A percentile compares a stretch with the other conserved stretches of the same genome.
phyloP scores from a whole-genome alignment of 768 basidiomycete genomes.

The Melanogaster broomeanus region DNA sequence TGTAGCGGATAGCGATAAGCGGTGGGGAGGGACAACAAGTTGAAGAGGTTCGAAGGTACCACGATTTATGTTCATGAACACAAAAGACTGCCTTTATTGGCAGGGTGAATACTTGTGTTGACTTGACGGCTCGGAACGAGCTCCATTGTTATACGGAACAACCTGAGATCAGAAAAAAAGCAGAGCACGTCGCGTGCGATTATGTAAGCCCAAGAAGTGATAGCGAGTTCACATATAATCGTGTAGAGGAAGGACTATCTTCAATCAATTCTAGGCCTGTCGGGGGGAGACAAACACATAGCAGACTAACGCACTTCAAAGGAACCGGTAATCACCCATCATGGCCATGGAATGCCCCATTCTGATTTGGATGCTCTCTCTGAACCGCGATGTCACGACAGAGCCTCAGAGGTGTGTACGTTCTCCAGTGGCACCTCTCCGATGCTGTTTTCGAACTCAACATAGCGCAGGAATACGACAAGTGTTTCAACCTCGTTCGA shows the following conservation, averaged over 20 bases:
- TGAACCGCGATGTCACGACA: conserved; percentile 71
- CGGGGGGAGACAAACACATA: neutral
- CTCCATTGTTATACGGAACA: conserved; percentile 1
- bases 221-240: too few relatives aligned
- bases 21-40: neutral
- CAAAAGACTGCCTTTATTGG: neutral
- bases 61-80: neutral
- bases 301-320: neutral
- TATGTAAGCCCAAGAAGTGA: too few relatives aligned
- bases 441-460: neutral
- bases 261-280: neutral
- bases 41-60: too few relatives aligned
- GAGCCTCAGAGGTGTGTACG: conserved; percentile 56
- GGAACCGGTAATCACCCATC: neutral
- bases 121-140: neutral
- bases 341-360: conserved; percentile 63
- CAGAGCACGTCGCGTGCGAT: too few relatives aligned
- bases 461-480: conserved; percentile 66
- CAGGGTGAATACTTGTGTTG: neutral
- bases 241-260: too few relatives aligned
- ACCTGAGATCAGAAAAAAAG: neutral
- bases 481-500: conserved; percentile 59
- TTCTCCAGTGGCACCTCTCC: conserved; percentile 8
- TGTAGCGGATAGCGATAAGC: neutral
- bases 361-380: conserved; percentile 78